Evolutionary conservation across 768 basidiomycete species (phyloP).

Genomic region (Xerocomellus intermedius): DNA sequence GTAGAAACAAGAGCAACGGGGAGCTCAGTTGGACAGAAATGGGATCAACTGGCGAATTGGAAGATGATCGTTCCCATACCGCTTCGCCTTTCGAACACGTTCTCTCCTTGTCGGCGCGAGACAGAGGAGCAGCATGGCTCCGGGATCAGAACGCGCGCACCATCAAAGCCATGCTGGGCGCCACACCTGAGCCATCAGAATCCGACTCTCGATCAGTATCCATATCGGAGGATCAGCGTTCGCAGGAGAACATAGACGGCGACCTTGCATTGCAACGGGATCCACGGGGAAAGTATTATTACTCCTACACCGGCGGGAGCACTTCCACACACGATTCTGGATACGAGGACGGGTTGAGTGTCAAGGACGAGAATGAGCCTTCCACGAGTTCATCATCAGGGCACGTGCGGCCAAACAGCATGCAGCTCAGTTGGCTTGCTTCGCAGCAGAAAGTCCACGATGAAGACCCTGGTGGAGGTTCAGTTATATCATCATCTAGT

Average conservation of each 20-base stretch:
- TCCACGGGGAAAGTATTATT: constrained; percentile 71
- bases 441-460: constrained; percentile 44
- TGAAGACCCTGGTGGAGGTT: constrained; percentile 12
- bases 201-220: constrained; percentile 49
- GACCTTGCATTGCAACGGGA: constrained; percentile 68
- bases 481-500: constrained; percentile 14
- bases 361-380: constrained; percentile 33
- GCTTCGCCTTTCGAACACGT: constrained; percentile 41
- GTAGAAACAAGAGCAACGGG: constrained; percentile 56
- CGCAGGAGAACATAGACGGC: constrained; percentile 48
- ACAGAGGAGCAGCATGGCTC: constrained; percentile 79
- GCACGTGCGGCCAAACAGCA: constrained; percentile 58
- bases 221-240: constrained; percentile 31
- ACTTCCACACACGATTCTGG: constrained; percentile 53
- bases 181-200: constrained; percentile 54
- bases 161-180: constrained; percentile 58
- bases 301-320: constrained; percentile 57
- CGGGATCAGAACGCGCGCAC: constrained; percentile 75
- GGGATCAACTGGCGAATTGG: constrained; percentile 43
- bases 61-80: constrained; percentile 53
- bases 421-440: constrained; percentile 66
- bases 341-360: constrained; percentile 48
- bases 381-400: constrained; percentile 25
- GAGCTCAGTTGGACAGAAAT: constrained; percentile 45
- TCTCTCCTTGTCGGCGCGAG: constrained; percentile 46